Percentiles rank a stretch among this genome's conserved stretches.
Conservation (phyloP, 495 filamentous ascomycete species). For the Cenococcum geophilum region DNA sequence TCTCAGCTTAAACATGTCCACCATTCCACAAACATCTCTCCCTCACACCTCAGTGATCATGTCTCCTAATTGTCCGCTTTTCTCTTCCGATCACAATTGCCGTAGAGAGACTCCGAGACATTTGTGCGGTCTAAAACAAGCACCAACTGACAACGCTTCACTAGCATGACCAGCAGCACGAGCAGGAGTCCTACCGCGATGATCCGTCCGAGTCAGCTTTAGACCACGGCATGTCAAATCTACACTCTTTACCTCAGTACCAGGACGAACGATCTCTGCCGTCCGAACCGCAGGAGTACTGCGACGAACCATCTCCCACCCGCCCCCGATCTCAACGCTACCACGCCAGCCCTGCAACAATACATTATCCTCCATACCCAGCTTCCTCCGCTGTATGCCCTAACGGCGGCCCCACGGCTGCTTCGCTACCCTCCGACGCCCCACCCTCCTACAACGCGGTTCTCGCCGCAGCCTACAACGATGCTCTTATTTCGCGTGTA, state of each 20-base stretch:
- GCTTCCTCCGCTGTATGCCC: constrained; percentile 6
- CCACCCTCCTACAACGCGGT: constrained; percentile 20
- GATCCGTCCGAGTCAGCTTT: background rate
- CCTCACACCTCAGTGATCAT: no score
- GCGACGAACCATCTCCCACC: background rate
- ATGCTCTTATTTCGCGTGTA: constrained; percentile 21
- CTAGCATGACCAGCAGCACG: background rate
- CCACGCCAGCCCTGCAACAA: constrained; percentile 1
- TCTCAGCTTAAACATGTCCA: background rate
- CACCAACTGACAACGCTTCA: background rate
- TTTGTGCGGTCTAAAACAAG: no score
- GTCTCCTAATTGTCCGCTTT: no score
- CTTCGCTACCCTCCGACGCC: constrained; percentile 20
- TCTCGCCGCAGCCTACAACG: constrained; percentile 15
- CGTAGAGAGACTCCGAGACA: no score
- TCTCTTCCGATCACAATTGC: no score
- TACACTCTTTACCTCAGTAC: background rate
- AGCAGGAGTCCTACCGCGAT: constrained; percentile 17
- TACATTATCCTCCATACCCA: background rate
- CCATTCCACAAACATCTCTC: no score
- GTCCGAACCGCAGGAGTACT: background rate
- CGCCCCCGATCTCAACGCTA: constrained; percentile 6
- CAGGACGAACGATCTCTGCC: background rate
- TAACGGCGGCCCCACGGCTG: constrained; percentile 8
- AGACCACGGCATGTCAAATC: background rate